These are phyloP conservation scores for Trichothecium sympodiale DNA, from an alignment of 2,329 filamentous ascomycete species.

Conservation along the genomic window DNA sequence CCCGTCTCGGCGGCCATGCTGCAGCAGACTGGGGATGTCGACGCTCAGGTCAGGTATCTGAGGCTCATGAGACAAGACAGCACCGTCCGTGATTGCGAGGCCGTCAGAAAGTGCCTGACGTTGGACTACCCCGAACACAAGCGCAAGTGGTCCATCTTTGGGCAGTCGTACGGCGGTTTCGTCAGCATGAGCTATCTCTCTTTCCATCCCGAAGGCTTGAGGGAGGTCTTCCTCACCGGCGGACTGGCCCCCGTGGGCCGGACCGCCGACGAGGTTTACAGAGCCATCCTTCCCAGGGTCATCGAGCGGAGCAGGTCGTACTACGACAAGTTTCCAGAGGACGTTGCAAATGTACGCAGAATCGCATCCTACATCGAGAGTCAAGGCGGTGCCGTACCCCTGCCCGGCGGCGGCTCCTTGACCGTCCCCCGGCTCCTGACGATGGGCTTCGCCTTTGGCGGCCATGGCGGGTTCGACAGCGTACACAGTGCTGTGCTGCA, in stretches of 20 bases:
- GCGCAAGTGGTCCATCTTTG: conserved; percentile 75
- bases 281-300: conserved; percentile 58
- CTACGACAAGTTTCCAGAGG: conserved; percentile 77
- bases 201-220: conserved; percentile 63
- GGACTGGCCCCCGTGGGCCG: conserved; percentile 70
- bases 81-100: conserved; percentile 83
- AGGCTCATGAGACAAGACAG: conserved; percentile 80
- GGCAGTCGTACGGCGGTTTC: conserved; percentile 90
- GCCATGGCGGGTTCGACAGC: conserved; percentile 63
- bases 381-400: conserved; percentile 40
- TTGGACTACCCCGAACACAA: conserved; percentile 56
- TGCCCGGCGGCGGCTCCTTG: conserved; percentile 63
- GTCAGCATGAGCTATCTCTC: conserved; percentile 76
- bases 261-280: conserved; percentile 64
- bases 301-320: conserved; percentile 65
- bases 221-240: conserved; percentile 75
- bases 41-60: conserved; percentile 68
- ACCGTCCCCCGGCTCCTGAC: conserved; percentile 67
- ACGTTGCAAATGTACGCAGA: conserved; percentile 54
- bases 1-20: conserved; percentile 68
- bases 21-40: conserved; percentile 40
- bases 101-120: conserved; percentile 67
- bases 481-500: conserved; percentile 67
- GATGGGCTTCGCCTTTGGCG: conserved; percentile 67
- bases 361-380: conserved; percentile 55